phyloP scores from a whole-genome alignment of 176 grass and related monocot species.

The Zoysia pacifica region DNA sequence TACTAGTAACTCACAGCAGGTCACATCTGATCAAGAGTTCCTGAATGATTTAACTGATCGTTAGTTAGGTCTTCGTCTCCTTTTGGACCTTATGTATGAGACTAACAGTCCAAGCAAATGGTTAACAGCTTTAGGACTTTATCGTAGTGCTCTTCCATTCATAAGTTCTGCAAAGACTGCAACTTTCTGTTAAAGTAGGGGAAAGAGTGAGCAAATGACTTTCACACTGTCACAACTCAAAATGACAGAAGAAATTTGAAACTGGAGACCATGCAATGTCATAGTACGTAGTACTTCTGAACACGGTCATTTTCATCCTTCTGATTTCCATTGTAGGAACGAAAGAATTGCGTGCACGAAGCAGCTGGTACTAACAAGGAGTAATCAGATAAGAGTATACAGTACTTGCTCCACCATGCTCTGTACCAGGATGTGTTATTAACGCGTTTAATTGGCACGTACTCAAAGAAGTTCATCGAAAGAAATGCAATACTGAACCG shows the following conservation, averaged over 20 bases:
- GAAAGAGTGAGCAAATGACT: background rate
- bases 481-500: background rate
- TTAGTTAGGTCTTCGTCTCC: slow-evolving; percentile 16
- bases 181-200: background rate
- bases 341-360: no score
- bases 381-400: background rate
- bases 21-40: background rate
- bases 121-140: background rate
- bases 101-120: background rate
- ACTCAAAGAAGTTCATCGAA: slow-evolving; percentile 6
- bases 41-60: slow-evolving; percentile 26
- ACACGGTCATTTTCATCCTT: background rate
- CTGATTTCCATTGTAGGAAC: background rate
- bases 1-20: background rate
- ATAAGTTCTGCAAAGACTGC: background rate
- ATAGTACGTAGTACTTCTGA: background rate
- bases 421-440: slow-evolving; percentile 7
- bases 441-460: slow-evolving; percentile 23
- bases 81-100: slow-evolving; percentile 1
- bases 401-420: background rate
- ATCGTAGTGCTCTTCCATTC: background rate
- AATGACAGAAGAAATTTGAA: background rate
- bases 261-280: background rate
- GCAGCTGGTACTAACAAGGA: background rate
- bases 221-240: no score